phyloP scores from a whole-genome alignment of 2,329 filamentous ascomycete genomes.

The Albophoma yamanashiensis region DNA sequence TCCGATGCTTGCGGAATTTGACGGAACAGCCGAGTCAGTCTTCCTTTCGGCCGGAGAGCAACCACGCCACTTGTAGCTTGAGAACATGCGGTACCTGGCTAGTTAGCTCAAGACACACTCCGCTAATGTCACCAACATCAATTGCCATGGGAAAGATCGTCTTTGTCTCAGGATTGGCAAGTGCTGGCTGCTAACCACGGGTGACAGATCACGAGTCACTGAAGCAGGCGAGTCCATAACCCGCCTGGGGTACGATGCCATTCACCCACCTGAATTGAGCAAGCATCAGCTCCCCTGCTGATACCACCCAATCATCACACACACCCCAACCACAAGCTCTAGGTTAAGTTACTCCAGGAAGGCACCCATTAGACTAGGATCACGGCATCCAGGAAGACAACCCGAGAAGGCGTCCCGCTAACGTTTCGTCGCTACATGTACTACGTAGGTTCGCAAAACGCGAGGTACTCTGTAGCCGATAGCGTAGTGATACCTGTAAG shows the following conservation, averaged over 20 bases:
- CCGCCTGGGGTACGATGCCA: neutral
- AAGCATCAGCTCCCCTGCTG: neutral
- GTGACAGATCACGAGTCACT: neutral
- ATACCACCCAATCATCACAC: neutral
- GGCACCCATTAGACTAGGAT: too few relatives aligned
- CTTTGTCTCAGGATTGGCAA: neutral
- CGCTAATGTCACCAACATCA: neutral
- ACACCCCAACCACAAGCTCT: too few relatives aligned
- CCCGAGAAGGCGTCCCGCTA: too few relatives aligned
- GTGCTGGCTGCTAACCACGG: neutral
- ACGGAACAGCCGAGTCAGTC: slow-evolving; percentile 4
- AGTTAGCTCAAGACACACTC: neutral
- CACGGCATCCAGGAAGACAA: too few relatives aligned
- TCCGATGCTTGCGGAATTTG: slow-evolving; percentile 2
- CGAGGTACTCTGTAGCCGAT: too few relatives aligned
- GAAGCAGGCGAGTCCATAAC: neutral
- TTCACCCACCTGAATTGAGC: neutral
- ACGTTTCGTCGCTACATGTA: too few relatives aligned
- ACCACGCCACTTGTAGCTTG: slow-evolving; percentile 5
- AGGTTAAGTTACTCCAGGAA: too few relatives aligned
- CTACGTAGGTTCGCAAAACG: too few relatives aligned
- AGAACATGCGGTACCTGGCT: slow-evolving; percentile 4
- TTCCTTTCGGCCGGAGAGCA: slow-evolving; percentile 1
- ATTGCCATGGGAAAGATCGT: neutral
- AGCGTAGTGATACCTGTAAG: too few relatives aligned